phyloP scores from a whole-genome alignment of 176 grass and related monocot genomes.

The Musa itinerans region DNA sequence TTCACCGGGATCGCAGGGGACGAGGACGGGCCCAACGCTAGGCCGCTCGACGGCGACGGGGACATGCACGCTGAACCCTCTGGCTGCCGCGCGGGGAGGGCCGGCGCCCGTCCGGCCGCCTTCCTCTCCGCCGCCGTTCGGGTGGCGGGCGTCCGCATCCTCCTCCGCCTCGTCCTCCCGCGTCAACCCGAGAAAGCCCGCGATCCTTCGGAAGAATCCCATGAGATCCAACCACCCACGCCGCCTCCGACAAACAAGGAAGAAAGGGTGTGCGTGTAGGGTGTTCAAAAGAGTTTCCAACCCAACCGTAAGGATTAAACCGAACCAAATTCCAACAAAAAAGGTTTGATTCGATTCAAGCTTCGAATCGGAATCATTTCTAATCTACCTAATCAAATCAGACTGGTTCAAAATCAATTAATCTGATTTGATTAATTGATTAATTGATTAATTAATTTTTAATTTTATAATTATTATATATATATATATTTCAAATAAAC shows the following conservation, averaged over 20 bases:
- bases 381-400: too few species aligned
- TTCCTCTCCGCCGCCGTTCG: not conserved
- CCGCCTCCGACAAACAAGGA: not conserved
- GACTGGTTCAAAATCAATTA: too few species aligned
- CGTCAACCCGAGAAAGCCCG: not conserved
- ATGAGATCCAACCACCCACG: not conserved
- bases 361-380: too few species aligned
- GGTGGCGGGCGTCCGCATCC: not conserved
- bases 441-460: too few species aligned
- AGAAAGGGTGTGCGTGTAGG: not conserved
- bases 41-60: not conserved
- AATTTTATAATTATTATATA: too few species aligned
- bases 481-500: too few species aligned
- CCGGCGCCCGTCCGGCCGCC: not conserved
- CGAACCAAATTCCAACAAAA: too few species aligned
- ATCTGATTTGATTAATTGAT: too few species aligned
- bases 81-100: not conserved
- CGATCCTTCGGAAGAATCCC: conserved; percentile 9
- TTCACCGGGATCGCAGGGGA: conserved; percentile 10
- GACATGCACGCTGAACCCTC: not conserved
- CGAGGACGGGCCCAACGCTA: not conserved
- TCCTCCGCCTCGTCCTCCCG: not conserved
- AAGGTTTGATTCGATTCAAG: too few species aligned
- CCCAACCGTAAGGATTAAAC: too few species aligned
- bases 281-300: not conserved